phyloP scores from a whole-genome alignment of 176 grass and related monocot species.

The Carex cristatella region DNA sequence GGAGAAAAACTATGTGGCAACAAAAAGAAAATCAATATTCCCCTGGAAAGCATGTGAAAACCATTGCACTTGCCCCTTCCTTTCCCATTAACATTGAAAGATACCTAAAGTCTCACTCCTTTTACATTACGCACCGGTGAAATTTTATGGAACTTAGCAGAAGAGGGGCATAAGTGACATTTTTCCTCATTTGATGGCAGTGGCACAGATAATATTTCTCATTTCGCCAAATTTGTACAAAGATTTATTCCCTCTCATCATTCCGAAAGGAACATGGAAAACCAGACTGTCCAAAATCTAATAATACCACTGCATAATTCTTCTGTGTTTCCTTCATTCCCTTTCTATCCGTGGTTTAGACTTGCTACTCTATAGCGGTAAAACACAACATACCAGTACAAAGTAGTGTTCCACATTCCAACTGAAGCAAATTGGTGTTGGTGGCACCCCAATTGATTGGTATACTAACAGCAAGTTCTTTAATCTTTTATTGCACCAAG shows the following conservation, averaged over 20 bases:
- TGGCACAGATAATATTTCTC: neutral
- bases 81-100: neutral
- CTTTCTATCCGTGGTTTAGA: too few relatives aligned
- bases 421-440: neutral
- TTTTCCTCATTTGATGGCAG: neutral
- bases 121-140: too few relatives aligned
- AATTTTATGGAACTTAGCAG: neutral
- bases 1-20: neutral
- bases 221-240: neutral
- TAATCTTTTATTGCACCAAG: conserved; percentile 1
- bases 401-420: neutral
- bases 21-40: neutral
- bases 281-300: neutral
- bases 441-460: neutral
- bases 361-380: neutral
- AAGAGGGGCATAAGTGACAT: neutral
- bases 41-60: neutral
- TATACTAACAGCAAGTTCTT: neutral
- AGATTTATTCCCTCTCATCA: neutral
- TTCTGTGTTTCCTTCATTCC: neutral
- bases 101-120: too few relatives aligned
- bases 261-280: neutral
- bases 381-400: neutral
- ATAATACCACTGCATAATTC: neutral
- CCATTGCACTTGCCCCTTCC: neutral